Conservation (phyloP, 495 filamentous ascomycete species). For the Penicillium egyptiacum region DNA sequence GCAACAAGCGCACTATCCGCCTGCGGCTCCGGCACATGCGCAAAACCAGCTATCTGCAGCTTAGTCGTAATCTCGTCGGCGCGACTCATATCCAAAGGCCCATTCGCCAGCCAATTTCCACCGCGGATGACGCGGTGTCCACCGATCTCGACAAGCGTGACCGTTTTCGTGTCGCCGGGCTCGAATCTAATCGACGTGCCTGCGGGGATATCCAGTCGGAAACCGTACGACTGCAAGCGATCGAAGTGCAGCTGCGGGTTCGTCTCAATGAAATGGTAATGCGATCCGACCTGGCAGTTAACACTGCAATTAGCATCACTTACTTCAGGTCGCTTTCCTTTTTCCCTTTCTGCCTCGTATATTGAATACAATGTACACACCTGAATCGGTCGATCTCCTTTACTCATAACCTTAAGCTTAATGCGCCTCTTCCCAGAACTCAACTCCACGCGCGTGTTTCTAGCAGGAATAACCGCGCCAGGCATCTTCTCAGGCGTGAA, state of each 20-base stretch:
- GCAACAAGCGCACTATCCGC: conserved; percentile 55
- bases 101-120: conserved; percentile 77
- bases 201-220: conserved; percentile 83
- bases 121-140: conserved; percentile 80
- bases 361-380: conserved; percentile 36
- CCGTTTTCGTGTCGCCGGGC: conserved; percentile 89
- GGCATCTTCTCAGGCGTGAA: conserved; percentile 68
- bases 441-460: conserved; percentile 60
- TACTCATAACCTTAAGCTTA: conserved; percentile 73
- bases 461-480: conserved; percentile 74
- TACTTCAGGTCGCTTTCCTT: background rate
- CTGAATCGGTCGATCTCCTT: conserved; percentile 89
- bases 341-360: background rate
- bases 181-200: conserved; percentile 95
- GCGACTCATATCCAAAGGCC: conserved; percentile 61
- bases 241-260: conserved; percentile 93
- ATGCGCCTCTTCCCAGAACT: conserved; percentile 77
- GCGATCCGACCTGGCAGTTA: conserved; percentile 70
- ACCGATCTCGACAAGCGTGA: conserved; percentile 88
- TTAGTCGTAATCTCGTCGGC: conserved; percentile 63
- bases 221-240: conserved; percentile 80
- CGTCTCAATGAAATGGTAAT: conserved; percentile 95
- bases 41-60: conserved; percentile 72
- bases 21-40: conserved; percentile 66
- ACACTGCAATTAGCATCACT: conserved; percentile 3